Conservation (phyloP, 768 basidiomycete species). For the Mrakia blollopis region DNA sequence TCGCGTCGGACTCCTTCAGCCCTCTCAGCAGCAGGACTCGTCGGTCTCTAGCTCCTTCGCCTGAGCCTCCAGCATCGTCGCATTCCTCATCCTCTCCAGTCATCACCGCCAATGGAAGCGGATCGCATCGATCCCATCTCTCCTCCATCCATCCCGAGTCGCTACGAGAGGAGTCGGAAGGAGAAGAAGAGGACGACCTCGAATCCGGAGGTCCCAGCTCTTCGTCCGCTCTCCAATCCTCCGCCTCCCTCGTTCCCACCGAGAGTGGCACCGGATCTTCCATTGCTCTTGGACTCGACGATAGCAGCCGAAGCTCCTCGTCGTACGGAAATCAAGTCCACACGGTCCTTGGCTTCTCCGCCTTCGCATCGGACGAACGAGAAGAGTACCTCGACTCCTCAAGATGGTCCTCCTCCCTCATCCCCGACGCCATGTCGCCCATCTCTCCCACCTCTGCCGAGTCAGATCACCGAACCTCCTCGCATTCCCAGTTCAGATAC, state of each 20-base stretch:
- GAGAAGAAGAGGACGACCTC: background rate
- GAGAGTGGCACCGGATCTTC: background rate
- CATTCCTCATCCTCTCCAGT: background rate
- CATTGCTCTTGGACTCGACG: background rate
- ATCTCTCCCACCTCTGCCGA: background rate
- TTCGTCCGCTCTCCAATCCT: background rate
- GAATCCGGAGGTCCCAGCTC: background rate
- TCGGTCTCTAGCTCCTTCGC: background rate
- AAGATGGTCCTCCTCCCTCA: background rate
- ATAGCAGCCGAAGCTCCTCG: background rate
- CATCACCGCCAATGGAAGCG: background rate
- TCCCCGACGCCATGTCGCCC: background rate
- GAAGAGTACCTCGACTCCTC: slow-evolving; percentile 23
- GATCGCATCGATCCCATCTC: background rate
- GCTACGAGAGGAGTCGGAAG: background rate
- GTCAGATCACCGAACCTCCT: background rate
- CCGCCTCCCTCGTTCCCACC: background rate
- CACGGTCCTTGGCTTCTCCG: background rate
- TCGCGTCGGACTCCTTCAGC: background rate
- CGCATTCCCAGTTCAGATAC: background rate
- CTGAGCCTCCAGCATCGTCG: background rate
- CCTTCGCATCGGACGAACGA: background rate
- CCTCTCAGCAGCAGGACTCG: background rate
- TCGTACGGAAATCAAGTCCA: background rate
- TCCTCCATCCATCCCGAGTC: background rate